Percentiles rank a stretch among this genome's conserved stretches.
These are phyloP conservation scores for Thelonectria discophora DNA, from an alignment of 2,329 filamentous ascomycete species.

Conservation along the genomic window DNA sequence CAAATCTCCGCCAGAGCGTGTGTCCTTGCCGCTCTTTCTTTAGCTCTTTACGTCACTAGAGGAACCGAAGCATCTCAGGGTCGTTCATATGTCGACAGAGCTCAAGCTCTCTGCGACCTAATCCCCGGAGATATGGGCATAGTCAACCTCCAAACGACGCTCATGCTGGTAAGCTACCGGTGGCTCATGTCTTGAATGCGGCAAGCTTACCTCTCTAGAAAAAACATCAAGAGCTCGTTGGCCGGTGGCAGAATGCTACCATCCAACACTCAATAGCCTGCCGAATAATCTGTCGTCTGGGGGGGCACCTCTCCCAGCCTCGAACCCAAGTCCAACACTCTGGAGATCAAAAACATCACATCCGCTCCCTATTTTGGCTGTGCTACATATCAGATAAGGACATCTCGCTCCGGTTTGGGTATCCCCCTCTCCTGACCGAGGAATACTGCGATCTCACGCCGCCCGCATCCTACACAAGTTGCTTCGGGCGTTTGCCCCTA, in stretches of 20 bases:
- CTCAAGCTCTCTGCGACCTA: background rate
- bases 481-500: background rate
- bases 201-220: conserved; percentile 3
- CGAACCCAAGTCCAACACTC: background rate
- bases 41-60: background rate
- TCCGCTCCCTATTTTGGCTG: conserved; percentile 39
- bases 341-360: conserved; percentile 43
- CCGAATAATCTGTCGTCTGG: conserved; percentile 16
- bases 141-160: conserved; percentile 9
- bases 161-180: conserved; percentile 16
- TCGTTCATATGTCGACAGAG: background rate
- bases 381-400: conserved; percentile 44
- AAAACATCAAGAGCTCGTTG: conserved; percentile 10
- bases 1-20: conserved; percentile 13
- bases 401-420: conserved; percentile 34
- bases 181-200: background rate
- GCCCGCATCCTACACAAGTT: conserved; percentile 40
- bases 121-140: conserved; percentile 1
- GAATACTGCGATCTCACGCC: conserved; percentile 61
- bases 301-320: conserved; percentile 15
- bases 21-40: conserved; percentile 14
- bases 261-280: conserved; percentile 24
- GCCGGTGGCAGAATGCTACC: conserved; percentile 14
- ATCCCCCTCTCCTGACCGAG: conserved; percentile 46
- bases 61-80: background rate